Conservation (phyloP, 345 rosid species). For the Combretum micranthum region DNA sequence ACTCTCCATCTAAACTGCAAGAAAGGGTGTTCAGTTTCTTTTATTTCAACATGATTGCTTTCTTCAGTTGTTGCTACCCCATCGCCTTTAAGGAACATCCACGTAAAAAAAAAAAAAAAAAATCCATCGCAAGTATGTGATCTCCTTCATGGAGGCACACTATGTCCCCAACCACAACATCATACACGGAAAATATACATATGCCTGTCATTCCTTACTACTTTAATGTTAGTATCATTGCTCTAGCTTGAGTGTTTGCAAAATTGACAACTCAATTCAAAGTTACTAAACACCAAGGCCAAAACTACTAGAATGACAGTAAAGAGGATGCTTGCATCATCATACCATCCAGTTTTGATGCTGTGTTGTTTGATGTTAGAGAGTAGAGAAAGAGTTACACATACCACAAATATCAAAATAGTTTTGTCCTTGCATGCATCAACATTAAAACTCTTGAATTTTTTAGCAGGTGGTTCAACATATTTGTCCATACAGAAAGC, state of each 20-base stretch:
- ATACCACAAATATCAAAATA: no score
- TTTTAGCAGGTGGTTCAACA: no score
- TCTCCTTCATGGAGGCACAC: slow-evolving; percentile 49
- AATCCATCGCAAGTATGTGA: slow-evolving; percentile 60
- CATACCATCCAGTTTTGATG: slow-evolving; percentile 49
- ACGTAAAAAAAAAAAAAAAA: slow-evolving; percentile 36
- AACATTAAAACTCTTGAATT: no score
- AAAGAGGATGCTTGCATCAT: slow-evolving; percentile 52
- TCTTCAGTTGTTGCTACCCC: slow-evolving; percentile 67
- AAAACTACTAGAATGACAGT: slow-evolving; percentile 42
- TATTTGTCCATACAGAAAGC: no score
- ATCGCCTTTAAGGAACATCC: slow-evolving; percentile 43
- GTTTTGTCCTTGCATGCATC: no score
- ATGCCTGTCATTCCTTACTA: slow-evolving; percentile 33
- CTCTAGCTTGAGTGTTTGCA: slow-evolving; percentile 44
- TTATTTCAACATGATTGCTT: slow-evolving; percentile 35
- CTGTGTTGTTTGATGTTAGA: slow-evolving; percentile 49
- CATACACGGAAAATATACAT: slow-evolving; percentile 40
- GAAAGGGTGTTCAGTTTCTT: slow-evolving; percentile 28
- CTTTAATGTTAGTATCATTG: slow-evolving; percentile 43
- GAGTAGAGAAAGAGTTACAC: slow-evolving; percentile 38
- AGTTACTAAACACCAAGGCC: slow-evolving; percentile 46
- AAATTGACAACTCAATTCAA: slow-evolving; percentile 39
- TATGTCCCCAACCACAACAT: slow-evolving; percentile 56
- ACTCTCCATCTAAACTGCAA: slow-evolving; percentile 51